phyloP scores from a whole-genome alignment of 148 eudicot species.

The Rheum nobile region DNA sequence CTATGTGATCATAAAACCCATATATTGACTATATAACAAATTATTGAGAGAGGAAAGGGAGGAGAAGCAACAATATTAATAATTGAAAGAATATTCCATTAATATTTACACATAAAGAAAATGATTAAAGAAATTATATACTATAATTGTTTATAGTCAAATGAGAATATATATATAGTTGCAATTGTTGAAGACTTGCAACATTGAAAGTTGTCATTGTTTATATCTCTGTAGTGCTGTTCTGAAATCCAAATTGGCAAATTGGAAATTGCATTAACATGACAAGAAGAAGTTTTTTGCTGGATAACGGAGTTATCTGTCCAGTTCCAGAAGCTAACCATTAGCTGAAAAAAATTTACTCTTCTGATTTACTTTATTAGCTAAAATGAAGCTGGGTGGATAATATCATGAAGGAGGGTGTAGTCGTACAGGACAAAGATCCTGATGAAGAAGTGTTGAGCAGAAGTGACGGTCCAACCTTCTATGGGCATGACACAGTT shows the following conservation, averaged over 20 bases:
- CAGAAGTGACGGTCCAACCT: background rate
- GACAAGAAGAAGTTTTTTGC: background rate
- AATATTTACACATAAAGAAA: background rate
- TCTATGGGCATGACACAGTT: background rate
- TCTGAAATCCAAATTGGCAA: too few relatives aligned
- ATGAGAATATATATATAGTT: background rate
- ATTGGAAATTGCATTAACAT: too few relatives aligned
- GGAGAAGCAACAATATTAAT: background rate
- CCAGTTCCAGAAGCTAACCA: background rate
- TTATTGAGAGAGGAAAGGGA: conserved; percentile 1
- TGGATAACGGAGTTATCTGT: background rate
- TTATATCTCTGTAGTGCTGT: too few relatives aligned
- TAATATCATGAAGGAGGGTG: background rate
- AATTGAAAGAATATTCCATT: background rate
- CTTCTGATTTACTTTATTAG: background rate
- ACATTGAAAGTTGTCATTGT: background rate
- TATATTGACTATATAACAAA: background rate
- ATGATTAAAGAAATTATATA: background rate
- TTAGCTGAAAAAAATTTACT: background rate
- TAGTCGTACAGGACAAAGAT: background rate
- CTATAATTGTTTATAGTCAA: background rate
- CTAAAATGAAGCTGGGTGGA: background rate
- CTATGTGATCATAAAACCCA: background rate
- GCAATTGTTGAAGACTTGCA: background rate
- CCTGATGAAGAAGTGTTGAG: too few relatives aligned